These are phyloP conservation scores for Solanum hybrid DNA, from an alignment of 305 asterid species.

Conservation along the genomic window DNA sequence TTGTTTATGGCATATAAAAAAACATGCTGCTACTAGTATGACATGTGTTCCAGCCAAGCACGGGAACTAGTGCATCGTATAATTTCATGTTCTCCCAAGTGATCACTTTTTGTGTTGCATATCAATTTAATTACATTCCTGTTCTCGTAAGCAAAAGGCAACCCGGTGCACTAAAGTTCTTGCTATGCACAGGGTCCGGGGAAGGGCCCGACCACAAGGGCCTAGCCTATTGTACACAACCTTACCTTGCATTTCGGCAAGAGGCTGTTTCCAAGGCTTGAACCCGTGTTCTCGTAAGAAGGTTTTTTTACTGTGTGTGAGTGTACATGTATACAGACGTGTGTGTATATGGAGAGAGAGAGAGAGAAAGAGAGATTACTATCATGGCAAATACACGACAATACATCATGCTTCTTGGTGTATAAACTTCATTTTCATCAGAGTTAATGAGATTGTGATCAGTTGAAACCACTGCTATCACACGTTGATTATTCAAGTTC, in stretches of 20 bases:
- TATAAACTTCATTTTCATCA: slow-evolving; percentile 46
- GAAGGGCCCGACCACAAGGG: not conserved
- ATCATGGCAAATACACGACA: slow-evolving; percentile 66
- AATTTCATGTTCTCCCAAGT: not conserved
- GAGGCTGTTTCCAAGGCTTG: not conserved
- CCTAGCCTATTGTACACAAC: not conserved
- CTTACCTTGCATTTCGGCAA: not conserved
- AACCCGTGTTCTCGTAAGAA: not conserved
- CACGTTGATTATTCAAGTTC: slow-evolving; percentile 56
- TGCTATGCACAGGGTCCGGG: not conserved
- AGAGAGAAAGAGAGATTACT: slow-evolving; percentile 31
- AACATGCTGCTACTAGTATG: not conserved
- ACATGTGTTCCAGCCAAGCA: not conserved
- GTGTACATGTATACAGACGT: not conserved
- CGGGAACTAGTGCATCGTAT: not conserved
- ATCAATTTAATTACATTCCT: not conserved
- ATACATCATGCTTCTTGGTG: slow-evolving; percentile 60
- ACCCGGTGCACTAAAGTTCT: not conserved
- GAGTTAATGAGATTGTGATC: slow-evolving; percentile 44
- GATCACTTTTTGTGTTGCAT: not conserved
- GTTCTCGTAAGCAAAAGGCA: not conserved
- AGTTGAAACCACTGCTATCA: slow-evolving; percentile 70
- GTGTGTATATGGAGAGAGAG: not conserved
- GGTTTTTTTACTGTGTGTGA: not conserved
- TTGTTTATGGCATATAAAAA: not conserved